Conservation (phyloP, 2,329 filamentous ascomycete genomes). For the Penicillium vulpinum region DNA sequence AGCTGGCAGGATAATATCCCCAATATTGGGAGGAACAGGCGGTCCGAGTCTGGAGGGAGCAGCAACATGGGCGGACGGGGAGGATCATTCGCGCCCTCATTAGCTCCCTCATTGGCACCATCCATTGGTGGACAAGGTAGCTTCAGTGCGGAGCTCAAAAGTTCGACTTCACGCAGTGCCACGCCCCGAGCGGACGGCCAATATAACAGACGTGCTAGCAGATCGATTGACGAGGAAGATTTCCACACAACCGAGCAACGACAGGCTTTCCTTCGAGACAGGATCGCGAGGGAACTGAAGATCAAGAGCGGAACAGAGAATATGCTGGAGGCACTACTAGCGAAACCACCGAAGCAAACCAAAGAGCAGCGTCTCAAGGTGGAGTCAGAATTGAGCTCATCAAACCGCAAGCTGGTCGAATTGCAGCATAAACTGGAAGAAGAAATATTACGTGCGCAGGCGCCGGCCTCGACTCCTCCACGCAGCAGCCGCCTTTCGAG, state of each 20-base stretch:
- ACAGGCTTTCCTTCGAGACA: constrained; percentile 74
- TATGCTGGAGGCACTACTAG: constrained; percentile 88
- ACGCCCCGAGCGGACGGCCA: constrained; percentile 59
- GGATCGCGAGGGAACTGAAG: constrained; percentile 92
- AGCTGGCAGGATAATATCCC: constrained; percentile 41
- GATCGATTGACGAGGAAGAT: constrained; percentile 63
- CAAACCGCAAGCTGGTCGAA: constrained; percentile 69
- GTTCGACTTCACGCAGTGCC: constrained; percentile 64
- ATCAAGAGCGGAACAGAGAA: constrained; percentile 98
- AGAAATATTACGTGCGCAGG: constrained; percentile 60
- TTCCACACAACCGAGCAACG: constrained; percentile 66
- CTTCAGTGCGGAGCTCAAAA: constrained; percentile 85
- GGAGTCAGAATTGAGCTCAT: constrained; percentile 86
- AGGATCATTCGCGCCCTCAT: constrained; percentile 43
- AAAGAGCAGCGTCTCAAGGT: constrained; percentile 78
- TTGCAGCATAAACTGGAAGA: constrained; percentile 60
- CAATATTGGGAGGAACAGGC: constrained; percentile 40
- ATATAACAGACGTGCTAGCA: constrained; percentile 46
- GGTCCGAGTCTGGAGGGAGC: constrained; percentile 58
- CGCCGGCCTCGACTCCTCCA: constrained; percentile 51
- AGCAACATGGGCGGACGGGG: constrained; percentile 66
- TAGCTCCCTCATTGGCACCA: constrained; percentile 58
- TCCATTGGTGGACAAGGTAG: constrained; percentile 73
- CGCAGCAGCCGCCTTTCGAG: constrained; percentile 56
- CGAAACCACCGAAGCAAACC: constrained; percentile 92